Base-by-base conservation (phyloP, 2,329 filamentous ascomycete genomes). In the Colletotrichum tofieldiae region DNA sequence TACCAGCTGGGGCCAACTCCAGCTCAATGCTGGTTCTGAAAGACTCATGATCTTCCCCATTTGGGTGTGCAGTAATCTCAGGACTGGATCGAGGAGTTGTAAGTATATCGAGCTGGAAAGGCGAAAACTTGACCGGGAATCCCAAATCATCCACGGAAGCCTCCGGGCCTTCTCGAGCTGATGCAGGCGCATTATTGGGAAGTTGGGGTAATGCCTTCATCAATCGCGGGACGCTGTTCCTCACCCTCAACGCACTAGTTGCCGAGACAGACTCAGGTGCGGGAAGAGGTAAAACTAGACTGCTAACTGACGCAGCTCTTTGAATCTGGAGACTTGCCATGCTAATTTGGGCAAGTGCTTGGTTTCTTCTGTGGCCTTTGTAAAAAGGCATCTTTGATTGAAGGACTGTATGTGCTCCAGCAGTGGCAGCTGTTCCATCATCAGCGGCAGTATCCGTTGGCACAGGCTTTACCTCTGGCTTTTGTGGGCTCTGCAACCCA, bases 141-240 rank as follows among this genome's bases (percentile, higher is more conserved):
- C 23, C 20, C 59, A 54, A 47, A 54, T 67, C 65, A 16, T 74
- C 71, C 9, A 16, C 45, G 8, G 43, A 55, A 20, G 56, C 9
- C 14, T 67, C 55, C 8, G 51, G 51, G 8, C 20, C 29, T 5
- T 47, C n/a, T 51, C 32, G 61, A 6, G 32, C 35, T 23, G 12
- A 35, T n/a, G 7, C 12, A 0, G 14, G 11, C 14, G 70, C 70
- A 43, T 81, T 78, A 5, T 77, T 77, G 4, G 86, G 86, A 9
- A 88, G 74, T 18, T 84, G 80, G 18, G 87, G 87, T 52, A 89
- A 75, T 29, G 84, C 83, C 76, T 89, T 89, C 86, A 88, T 88
- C 18, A 89, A 78, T 51, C 84, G 83, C 8, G 87, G 85, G 63
- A 87, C 85, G 73, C 85, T 88, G 73, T 85, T 86, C 69, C 85